A percentile compares a stretch with the other conserved stretches of the same genome.
Conservation (phyloP, 257 asterid genomes). For the Nicotiana undulata region DNA sequence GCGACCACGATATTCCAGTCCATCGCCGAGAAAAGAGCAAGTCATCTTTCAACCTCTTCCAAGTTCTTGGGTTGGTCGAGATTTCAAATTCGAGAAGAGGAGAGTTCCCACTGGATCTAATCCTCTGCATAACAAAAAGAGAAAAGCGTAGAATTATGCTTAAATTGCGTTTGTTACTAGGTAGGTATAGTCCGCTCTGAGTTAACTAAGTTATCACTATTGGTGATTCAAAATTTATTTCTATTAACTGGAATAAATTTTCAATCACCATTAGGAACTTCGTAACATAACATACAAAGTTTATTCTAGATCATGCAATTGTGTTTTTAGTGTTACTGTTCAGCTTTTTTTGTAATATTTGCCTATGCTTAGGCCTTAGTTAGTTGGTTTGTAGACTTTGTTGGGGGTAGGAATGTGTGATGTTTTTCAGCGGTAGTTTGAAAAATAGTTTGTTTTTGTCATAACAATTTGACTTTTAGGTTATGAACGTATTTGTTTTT, state of each 20-base stretch:
- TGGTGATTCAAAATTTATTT: slow-evolving; percentile 16
- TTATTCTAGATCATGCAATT: neutral
- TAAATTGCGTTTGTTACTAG: too few relatives aligned
- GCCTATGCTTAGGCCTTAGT: neutral
- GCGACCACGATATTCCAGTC: neutral
- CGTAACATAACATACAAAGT: neutral
- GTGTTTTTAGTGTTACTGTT: neutral
- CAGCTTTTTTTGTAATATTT: neutral
- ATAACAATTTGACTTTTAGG: neutral
- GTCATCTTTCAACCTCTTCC: neutral
- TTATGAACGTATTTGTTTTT: neutral
- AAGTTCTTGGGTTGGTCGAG: neutral
- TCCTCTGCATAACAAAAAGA: slow-evolving; percentile 15
- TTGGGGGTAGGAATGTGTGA: neutral
- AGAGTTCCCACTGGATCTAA: slow-evolving; percentile 19
- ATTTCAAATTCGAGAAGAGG: slow-evolving; percentile 1
- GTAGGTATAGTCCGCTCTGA: neutral
- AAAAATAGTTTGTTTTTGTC: neutral
- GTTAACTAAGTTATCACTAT: neutral
- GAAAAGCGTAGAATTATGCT: neutral
- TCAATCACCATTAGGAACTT: neutral
- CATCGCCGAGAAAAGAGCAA: neutral
- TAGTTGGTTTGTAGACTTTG: neutral
- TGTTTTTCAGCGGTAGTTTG: neutral
- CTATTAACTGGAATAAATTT: neutral